Percentiles rank a stretch among this genome's conserved stretches.
phyloP scores from a whole-genome alignment of 306 rosid species.

The Cucurbita maxima region DNA sequence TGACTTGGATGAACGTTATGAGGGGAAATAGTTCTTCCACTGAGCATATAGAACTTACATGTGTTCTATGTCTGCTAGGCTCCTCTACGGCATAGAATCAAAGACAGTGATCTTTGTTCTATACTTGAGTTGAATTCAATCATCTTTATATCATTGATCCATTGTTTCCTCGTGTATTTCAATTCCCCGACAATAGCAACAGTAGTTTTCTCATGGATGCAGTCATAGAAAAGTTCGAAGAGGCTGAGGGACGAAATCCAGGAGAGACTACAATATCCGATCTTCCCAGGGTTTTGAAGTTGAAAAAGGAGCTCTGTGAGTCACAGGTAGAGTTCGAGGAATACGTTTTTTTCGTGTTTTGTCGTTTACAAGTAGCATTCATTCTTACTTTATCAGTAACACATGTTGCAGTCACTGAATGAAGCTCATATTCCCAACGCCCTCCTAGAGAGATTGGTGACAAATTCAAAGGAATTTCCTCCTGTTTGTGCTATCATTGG shows the following conservation, averaged over 20 bases:
- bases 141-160: neutral
- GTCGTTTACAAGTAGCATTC: neutral
- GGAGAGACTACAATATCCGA: slow-evolving; percentile 52
- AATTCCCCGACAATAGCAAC: neutral
- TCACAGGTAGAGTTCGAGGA: slow-evolving; percentile 36
- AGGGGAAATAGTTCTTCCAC: neutral
- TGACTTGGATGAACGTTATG: neutral
- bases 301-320: slow-evolving; percentile 61
- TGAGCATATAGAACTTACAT: neutral
- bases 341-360: neutral
- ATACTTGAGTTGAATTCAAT: neutral
- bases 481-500: slow-evolving; percentile 89
- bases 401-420: slow-evolving; percentile 43
- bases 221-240: slow-evolving; percentile 74
- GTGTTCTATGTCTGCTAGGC: neutral
- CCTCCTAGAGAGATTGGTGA: slow-evolving; percentile 60
- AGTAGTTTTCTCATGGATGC: slow-evolving; percentile 10
- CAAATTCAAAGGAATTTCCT: slow-evolving; percentile 58
- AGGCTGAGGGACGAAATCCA: slow-evolving; percentile 47
- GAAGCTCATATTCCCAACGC: slow-evolving; percentile 57
- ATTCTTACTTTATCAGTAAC: slow-evolving; percentile 7
- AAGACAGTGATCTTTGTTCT: neutral
- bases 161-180: neutral
- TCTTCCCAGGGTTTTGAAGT: slow-evolving; percentile 52
- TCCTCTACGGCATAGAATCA: neutral